Evolutionary conservation across 495 filamentous ascomycete genomes (phyloP).

Genomic region (Neurospora pannonica): DNA sequence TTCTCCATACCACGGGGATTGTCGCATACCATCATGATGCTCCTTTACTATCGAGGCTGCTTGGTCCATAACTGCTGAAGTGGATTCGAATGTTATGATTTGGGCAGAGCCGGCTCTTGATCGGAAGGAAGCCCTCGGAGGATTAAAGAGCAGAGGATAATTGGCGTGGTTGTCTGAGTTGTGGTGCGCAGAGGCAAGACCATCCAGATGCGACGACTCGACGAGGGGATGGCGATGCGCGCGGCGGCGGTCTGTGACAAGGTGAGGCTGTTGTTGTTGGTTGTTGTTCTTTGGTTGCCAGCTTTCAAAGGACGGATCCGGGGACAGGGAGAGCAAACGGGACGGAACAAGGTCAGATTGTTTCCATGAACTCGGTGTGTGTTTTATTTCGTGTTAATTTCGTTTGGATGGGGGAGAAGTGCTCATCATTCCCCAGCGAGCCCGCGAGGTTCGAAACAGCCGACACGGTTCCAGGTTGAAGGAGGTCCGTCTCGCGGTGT

Average conservation of each 20-base stretch:
- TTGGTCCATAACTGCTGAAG: constrained; percentile 17
- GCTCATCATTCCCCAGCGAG: background rate
- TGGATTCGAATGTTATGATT: background rate
- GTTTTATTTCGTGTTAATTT: background rate
- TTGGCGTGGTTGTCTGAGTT: background rate
- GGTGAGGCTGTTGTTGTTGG: background rate
- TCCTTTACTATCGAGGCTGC: constrained; percentile 28
- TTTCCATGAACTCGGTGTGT: background rate
- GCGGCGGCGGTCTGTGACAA: background rate
- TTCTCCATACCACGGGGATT: background rate
- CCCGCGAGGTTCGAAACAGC: background rate
- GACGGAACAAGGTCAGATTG: background rate
- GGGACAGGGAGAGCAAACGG: background rate
- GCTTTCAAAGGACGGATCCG: background rate
- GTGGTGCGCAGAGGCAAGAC: background rate
- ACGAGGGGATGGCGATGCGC: background rate
- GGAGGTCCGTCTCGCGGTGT: background rate
- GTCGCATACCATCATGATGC: constrained; percentile 22
- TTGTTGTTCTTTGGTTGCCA: background rate
- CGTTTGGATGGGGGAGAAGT: background rate
- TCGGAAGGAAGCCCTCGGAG: background rate
- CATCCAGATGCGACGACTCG: background rate
- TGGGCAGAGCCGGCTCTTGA: constrained; percentile 9
- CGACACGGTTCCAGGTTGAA: background rate
- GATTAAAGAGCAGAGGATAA: background rate